Base-by-base conservation (phyloP, 192 early-diverging fungal genomes). In the Backusella luteola region DNA sequence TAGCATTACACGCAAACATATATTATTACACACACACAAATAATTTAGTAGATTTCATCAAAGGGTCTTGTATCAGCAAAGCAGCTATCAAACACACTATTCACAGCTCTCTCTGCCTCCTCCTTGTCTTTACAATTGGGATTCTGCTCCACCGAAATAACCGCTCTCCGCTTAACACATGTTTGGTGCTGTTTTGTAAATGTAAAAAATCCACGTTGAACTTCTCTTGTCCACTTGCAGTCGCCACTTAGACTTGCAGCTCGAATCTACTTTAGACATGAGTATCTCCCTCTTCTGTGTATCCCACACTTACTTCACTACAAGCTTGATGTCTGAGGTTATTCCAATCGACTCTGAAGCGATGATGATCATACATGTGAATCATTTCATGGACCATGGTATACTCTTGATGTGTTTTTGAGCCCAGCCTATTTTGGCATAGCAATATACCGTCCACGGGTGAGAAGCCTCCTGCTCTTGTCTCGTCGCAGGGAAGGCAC, bases 61-160 rank as follows among this genome's bases (percentile, higher is more conserved):
- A 96, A 98, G 0, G 97, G 97, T 56, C 92, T 88, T n/a, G 96
- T 98, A 79, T 98, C 97, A 12, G 87, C 91, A 79, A 96, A 97
- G 79, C 97, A 98, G 69, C 89, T 91, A 35, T 94, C 86, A 85
- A 95, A 98, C 4, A 97, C 97, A 66, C 90, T 89, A 56, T 90
- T 87, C 29, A 98, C 94, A 0, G 94, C 95, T 36, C 89, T 91
- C 81, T 96, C 96, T 0, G 97, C 97, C 32, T 91, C 92, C 29
- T 88, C 87, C 14, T 87, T 83, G 4, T 87, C 90, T 66, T 90
- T 85, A 81, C 94, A 96, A n/a, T 81, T 81, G 14, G 95, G 92
- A 53, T 94, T 92, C 56, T 91, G 90, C 66, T 84, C 78, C 6
- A 98, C 75, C 7, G 94, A 94, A n/a, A 96, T 74, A 23, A 92